phyloP scores from a whole-genome alignment of 495 filamentous ascomycete species.

The Xylaria cubensis region DNA sequence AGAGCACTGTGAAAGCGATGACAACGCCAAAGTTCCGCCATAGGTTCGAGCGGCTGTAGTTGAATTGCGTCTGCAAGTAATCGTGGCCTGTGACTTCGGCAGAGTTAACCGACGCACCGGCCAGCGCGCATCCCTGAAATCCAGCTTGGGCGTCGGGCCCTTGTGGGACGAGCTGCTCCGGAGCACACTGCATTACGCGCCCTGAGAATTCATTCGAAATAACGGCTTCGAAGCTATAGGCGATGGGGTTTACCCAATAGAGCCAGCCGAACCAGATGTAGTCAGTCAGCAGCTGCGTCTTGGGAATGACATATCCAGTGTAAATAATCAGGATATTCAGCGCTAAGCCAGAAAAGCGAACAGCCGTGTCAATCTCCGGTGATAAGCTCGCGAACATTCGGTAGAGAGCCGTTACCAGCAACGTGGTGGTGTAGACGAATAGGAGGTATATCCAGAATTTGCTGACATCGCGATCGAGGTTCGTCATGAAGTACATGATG shows the following conservation, averaged over 20 bases:
- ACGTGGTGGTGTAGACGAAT: constrained; percentile 72
- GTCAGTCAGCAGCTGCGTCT: constrained; percentile 44
- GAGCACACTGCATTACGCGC: constrained; percentile 60
- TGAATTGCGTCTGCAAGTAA: constrained; percentile 63
- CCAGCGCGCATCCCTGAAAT: constrained; percentile 68
- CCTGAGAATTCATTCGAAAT: constrained; percentile 59
- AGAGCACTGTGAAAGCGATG: constrained; percentile 71
- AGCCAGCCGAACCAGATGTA: constrained; percentile 68
- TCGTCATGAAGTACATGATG: constrained; percentile 73
- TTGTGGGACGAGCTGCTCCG: constrained; percentile 62
- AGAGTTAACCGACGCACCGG: constrained; percentile 57
- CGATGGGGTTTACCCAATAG: constrained; percentile 60
- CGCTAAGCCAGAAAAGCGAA: constrained; percentile 71
- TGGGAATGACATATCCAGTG: constrained; percentile 59
- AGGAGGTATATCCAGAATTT: constrained; percentile 79
- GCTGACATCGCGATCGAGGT: constrained; percentile 66
- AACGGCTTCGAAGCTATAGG: constrained; percentile 66
- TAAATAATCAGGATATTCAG: constrained; percentile 68
- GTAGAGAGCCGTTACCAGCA: constrained; percentile 72
- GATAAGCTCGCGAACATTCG: constrained; percentile 79
- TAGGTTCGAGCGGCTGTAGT: constrained; percentile 68
- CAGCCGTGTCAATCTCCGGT: constrained; percentile 74
- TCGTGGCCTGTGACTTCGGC: constrained; percentile 59
- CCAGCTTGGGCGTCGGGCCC: constrained; percentile 54
- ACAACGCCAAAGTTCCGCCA: constrained; percentile 86